Evolutionary conservation across 306 rosid genomes (phyloP), one percentile per base, ranked within the genome.

Genomic region (Pterocarpus macrocarpus): DNA sequence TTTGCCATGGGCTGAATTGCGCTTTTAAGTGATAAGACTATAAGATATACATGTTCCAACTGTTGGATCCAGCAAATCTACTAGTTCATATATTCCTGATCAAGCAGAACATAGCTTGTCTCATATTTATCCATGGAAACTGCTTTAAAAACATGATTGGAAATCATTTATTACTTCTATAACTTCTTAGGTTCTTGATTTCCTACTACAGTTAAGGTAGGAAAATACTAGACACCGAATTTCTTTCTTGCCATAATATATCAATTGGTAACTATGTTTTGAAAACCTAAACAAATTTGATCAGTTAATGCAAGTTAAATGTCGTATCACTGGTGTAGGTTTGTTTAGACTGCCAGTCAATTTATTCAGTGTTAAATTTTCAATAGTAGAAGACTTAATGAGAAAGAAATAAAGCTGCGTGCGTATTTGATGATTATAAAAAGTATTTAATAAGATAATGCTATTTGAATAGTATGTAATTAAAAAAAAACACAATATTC

Each of bases 61-160:
- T 36, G 71, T 8, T 38, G 3, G 41, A 38, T 38, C 41, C 41
- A 4, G 1, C n/a, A 38, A 12, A 32, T 55, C 22, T 56, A 30
- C 15, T 6, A 38, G 6, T 80, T 22, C 55, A 49, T 63, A 36
- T 49, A 63, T 63, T 39, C 50, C 56, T 47, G 1, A 28, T 34
- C 62, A 57, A 59, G 34, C 63, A 32, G 72, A 71, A 71, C 14
- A 49, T 47, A 61, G 30, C 75, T 79, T 49, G 30, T 38, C 11
- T 3, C 34, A 5, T 69, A 69, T 52, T 12, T 2, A 2, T 34
- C 56, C 1, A 28, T 8, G 5, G 13, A 65, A 68, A 36, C 52
- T 22, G 44, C n/a, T 39, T 34, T 8, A 53, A 35, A 36, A 47
- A 49, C 56, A 28, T 3, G 33, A 17, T 59, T 22, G 28, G 28